These are phyloP conservation scores for Prorocentrum cordatum DNA, from an alignment of 169 alveolate species.

Conservation along the genomic window DNA sequence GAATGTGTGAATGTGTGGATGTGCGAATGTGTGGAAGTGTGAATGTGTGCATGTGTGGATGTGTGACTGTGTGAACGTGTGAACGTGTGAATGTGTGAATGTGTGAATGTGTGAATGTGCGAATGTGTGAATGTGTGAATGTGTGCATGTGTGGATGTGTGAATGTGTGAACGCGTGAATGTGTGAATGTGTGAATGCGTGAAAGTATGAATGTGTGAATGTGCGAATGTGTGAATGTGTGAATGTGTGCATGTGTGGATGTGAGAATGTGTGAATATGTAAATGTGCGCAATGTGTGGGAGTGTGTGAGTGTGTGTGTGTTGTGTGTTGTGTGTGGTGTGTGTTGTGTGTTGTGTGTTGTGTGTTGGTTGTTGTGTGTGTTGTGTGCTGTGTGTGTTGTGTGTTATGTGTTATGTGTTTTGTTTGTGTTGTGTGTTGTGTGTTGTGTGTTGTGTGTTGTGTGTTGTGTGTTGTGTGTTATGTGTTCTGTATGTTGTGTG, in stretches of 20 bases:
- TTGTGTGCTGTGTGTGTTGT: no score
- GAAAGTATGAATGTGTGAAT: background rate
- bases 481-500: no score
- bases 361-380: no score
- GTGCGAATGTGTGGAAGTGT: background rate
- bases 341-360: no score
- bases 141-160: background rate
- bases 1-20: background rate
- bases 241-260: background rate
- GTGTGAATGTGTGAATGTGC: background rate
- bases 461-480: no score
- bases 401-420: no score
- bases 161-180: background rate
- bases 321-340: no score
- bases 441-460: no score
- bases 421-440: no score
- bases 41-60: background rate
- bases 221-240: background rate
- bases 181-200: background rate
- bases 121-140: background rate
- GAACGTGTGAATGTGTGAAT: background rate
- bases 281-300: no score
- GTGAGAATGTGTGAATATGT: background rate
- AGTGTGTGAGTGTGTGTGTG: no score
- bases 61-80: background rate